These are phyloP conservation scores for Periconia macrospinosa DNA, from an alignment of 2,329 filamentous ascomycete genomes.

Conservation along the genomic window DNA sequence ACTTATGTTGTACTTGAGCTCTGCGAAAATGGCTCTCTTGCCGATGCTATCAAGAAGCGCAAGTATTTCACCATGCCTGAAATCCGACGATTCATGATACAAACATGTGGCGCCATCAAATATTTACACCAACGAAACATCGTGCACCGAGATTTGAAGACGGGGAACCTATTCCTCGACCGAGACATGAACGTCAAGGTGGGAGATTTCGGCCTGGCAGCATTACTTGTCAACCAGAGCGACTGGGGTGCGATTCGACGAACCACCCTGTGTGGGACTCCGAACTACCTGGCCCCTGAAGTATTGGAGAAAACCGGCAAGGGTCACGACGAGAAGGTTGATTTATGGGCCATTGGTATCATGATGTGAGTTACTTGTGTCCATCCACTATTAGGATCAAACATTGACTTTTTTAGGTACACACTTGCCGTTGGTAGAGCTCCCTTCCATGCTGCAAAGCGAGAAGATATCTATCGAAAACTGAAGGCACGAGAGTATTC, in stretches of 20 bases:
- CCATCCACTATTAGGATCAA: not conserved
- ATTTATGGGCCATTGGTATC: conserved; percentile 97
- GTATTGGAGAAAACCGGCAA: conserved; percentile 92
- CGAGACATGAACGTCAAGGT: conserved; percentile 96
- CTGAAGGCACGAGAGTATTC: conserved; percentile 74
- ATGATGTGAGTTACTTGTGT: conserved; percentile 68
- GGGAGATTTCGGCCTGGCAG: conserved; percentile 93
- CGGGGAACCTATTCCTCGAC: conserved; percentile 96
- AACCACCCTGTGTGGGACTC: conserved; percentile 93
- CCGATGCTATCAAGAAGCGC: conserved; percentile 95
- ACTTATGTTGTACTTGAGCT: conserved; percentile 95
- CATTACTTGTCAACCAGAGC: conserved; percentile 85
- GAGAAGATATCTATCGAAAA: conserved; percentile 78
- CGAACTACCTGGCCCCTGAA: conserved; percentile 97
- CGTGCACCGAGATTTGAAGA: conserved; percentile 95
- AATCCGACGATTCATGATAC: conserved; percentile 88
- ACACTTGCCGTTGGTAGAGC: conserved; percentile 96
- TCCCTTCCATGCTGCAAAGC: conserved; percentile 90
- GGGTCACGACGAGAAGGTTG: conserved; percentile 96
- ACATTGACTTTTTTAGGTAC: conserved; percentile 61
- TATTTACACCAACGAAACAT: conserved; percentile 96
- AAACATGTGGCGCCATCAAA: conserved; percentile 95
- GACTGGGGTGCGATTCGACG: conserved; percentile 80
- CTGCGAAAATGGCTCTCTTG: conserved; percentile 92
- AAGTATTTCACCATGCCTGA: conserved; percentile 91